Evolutionary conservation across 192 early-diverging fungal genomes (phyloP).

Genomic region (Entrophospora sp.): DNA sequence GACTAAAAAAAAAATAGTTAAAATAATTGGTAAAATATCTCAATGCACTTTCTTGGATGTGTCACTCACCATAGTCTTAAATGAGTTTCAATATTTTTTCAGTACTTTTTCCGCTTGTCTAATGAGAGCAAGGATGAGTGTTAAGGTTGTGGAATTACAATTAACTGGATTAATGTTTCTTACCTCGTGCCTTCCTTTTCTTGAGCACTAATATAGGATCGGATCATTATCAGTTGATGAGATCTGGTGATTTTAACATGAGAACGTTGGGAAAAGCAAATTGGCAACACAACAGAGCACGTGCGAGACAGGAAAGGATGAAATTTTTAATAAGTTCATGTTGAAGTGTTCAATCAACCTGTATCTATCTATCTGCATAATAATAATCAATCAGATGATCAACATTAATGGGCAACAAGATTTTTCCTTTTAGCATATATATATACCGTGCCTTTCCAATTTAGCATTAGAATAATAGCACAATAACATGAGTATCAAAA

Average conservation of each 20-base stretch:
- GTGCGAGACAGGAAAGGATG: slow-evolving; percentile 4
- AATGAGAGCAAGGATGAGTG: neutral
- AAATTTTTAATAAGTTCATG: no score
- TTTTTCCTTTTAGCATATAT: no score
- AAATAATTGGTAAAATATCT: neutral
- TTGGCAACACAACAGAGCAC: neutral
- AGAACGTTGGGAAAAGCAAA: neutral
- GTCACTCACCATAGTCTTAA: slow-evolving; percentile 14
- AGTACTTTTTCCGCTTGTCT: slow-evolving; percentile 4
- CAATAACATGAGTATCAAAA: no score
- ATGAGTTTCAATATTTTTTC: slow-evolving; percentile 16
- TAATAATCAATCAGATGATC: no score
- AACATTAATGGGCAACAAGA: no score
- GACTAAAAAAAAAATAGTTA: slow-evolving; percentile 3
- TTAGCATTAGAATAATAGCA: no score
- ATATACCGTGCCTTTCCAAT: no score
- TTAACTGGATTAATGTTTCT: slow-evolving; percentile 3
- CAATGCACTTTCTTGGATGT: slow-evolving; percentile 10
- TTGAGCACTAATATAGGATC: slow-evolving; percentile 16
- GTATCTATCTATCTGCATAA: no score
- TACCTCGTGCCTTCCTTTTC: slow-evolving; percentile 12
- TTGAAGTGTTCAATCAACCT: no score
- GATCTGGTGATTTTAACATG: slow-evolving; percentile 12
- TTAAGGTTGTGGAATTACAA: slow-evolving; percentile 4
- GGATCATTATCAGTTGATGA: slow-evolving; percentile 6